These are phyloP conservation scores for Kokia cookei DNA, from an alignment of 441 rosid species.

Conservation along the genomic window DNA sequence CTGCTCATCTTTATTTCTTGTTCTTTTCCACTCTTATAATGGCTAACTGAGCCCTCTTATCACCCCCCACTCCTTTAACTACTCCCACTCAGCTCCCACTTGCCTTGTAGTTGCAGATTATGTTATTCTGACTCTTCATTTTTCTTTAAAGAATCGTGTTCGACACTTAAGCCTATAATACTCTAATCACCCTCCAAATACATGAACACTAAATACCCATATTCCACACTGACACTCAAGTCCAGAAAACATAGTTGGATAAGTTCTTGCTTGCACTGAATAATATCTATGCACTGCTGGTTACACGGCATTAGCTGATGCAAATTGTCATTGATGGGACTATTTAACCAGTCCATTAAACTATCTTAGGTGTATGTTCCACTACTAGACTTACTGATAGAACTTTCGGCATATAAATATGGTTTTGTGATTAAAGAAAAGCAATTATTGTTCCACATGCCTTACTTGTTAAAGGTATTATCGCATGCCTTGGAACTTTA, in stretches of 20 bases:
- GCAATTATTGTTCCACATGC: not conserved
- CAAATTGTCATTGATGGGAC: conserved; percentile 7
- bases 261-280: not conserved
- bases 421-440: not conserved
- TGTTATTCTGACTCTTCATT: no score
- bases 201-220: not conserved
- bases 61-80: not conserved
- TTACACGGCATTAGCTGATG: conserved; percentile 8
- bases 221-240: not conserved
- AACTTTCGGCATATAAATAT: conserved; percentile 15
- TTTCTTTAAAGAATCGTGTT: no score
- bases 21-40: no score
- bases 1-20: not conserved
- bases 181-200: not conserved
- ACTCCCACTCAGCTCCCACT: conserved; percentile 9
- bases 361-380: conserved; percentile 1
- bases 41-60: no score
- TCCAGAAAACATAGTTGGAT: not conserved
- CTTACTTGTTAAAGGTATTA: not conserved
- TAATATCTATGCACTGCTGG: not conserved
- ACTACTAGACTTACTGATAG: not conserved
- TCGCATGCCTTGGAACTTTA: not conserved
- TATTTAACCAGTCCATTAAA: conserved; percentile 23
- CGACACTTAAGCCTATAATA: no score
- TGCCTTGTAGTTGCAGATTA: not conserved